A percentile compares a stretch with the other conserved stretches of the same genome.
Conservation (phyloP, 2,329 filamentous ascomycete species). For the Diaporthe caulivora region DNA sequence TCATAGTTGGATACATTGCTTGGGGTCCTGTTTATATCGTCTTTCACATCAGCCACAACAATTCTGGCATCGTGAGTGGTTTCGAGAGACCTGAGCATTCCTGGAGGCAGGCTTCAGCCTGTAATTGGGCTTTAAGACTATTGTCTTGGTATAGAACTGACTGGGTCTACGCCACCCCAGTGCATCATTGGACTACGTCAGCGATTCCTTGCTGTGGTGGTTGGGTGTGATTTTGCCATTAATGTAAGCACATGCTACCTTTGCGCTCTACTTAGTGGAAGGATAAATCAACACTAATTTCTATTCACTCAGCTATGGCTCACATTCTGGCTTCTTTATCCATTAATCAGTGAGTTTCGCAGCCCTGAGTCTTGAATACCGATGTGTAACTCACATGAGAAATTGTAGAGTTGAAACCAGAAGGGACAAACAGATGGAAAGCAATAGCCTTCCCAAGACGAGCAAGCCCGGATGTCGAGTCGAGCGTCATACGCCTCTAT, state of each 20-base stretch:
- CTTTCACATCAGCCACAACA: not conserved
- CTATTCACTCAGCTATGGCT: not conserved
- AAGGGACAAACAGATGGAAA: not conserved
- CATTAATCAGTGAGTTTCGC: constrained; percentile 4
- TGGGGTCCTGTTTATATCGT: not conserved
- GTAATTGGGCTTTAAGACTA: not conserved
- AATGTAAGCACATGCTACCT: not conserved
- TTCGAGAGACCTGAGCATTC: not conserved
- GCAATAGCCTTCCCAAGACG: not conserved
- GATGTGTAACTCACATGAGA: not conserved
- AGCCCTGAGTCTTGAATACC: not conserved
- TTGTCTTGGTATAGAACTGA: not conserved
- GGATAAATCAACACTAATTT: not conserved
- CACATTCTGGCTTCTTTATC: constrained; percentile 7
- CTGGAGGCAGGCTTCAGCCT: not conserved
- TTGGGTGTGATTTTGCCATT: not conserved
- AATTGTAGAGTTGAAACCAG: constrained; percentile 9
- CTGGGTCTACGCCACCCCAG: not conserved
- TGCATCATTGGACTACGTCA: constrained; percentile 13
- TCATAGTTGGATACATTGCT: not conserved
- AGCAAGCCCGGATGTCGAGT: constrained; percentile 1
- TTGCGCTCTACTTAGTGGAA: not conserved
- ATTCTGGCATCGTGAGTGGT: constrained; percentile 5
- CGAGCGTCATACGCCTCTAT: constrained; percentile 6
- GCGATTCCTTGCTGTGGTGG: not conserved